Evolutionary conservation across 768 basidiomycete species (phyloP), one percentile per base, ranked within the genome.

Genomic region (Pleurotus ostreatus): DNA sequence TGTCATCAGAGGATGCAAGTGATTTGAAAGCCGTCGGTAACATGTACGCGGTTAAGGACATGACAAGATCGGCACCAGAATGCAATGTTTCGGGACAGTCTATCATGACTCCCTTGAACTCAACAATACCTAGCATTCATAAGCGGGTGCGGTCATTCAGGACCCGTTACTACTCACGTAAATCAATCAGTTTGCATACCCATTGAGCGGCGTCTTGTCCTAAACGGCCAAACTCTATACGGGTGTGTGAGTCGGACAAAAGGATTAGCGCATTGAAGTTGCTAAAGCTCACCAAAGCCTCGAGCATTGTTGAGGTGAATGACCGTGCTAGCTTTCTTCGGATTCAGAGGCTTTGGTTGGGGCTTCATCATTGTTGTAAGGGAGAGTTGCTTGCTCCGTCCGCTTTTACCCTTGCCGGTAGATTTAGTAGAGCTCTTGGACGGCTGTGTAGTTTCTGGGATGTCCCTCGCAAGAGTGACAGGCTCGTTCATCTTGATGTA

Each of bases 31-130:
- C 93, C 3, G 78, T 70, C 8, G 79, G 70, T 30, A 82, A 79
- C 34, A 95, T 74, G 67, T 85, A 92, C 11, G 90, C 79, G 51
- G 81, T 83, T 16, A 94, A 73, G 4, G 89, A 86, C 18, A 95
- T 77, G 49, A 94, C 83, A 61, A 97, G 78, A 57, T 86, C 85
- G 16, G 82, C 81, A 3, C 93, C 94, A 5, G 89, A 86, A 12
- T 83, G 77, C 3, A 96, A 78, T 52, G 72, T 77, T 38, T 78
- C 70, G 0, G 89, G 89, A 62, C 90, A 92, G 61, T 94, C 92
- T 13, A 89, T 79, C 75, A 94, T 85, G 16, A 83, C 84, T 43
- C 60, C 60, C 15, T 78, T 79, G 62, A 92, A 83, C 58, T 86
- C 82, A 34, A 90, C 74, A 52, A 90, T 75, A 23, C 75, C 89